Conservation (phyloP, 2,329 filamentous ascomycete species). For the Aspergillus floridensis region DNA sequence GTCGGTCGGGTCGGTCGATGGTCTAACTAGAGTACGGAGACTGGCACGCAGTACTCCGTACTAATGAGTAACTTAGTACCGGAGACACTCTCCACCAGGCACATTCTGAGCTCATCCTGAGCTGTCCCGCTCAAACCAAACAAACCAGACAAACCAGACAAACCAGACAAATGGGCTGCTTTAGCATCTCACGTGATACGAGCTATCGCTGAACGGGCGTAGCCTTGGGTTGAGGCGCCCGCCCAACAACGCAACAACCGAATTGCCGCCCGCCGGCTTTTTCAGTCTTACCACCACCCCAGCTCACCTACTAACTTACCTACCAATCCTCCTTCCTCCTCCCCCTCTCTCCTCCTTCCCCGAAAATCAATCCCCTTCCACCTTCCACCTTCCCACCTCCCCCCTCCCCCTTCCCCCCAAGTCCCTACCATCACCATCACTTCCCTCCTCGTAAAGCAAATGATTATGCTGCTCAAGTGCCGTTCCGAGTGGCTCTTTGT, state of each 20-base stretch:
- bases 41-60: no score
- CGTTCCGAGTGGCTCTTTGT: constrained; percentile 35
- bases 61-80: no score
- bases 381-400: constrained; percentile 14
- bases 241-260: constrained; percentile 17
- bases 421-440: constrained; percentile 10
- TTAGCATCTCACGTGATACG: constrained; percentile 14
- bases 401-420: neutral
- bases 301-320: constrained; percentile 16
- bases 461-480: constrained; percentile 36
- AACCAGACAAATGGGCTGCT: constrained; percentile 22
- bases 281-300: constrained; percentile 22
- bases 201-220: constrained; percentile 16
- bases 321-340: constrained; percentile 12
- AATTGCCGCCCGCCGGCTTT: constrained; percentile 18
- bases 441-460: constrained; percentile 40
- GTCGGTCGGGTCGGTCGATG: no score
- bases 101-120: constrained; percentile 5
- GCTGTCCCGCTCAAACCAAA: constrained; percentile 1
- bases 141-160: constrained; percentile 29
- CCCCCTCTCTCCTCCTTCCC: constrained; percentile 13
- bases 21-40: neutral
- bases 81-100: constrained; percentile 27
- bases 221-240: neutral
- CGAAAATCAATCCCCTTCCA: neutral